Percentiles rank a stretch among this genome's conserved stretches.
phyloP scores from a whole-genome alignment of 352 stramenopile genomes.

The Thraustotheca clavata region DNA sequence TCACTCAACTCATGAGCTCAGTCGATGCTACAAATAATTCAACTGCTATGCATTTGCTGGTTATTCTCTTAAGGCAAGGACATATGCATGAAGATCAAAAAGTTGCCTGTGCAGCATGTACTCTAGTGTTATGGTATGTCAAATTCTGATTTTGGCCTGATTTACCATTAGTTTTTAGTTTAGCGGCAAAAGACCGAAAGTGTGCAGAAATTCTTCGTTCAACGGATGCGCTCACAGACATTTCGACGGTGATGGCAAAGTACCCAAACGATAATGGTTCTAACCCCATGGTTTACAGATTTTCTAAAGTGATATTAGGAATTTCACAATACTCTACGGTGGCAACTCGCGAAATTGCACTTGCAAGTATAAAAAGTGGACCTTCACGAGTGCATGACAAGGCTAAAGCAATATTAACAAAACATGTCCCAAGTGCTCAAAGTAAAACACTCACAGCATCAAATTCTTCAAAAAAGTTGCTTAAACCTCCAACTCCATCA shows the following conservation, averaged over 20 bases:
- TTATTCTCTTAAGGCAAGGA: slow-evolving; percentile 63
- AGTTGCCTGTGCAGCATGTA: slow-evolving; percentile 59
- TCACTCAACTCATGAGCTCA: slow-evolving; percentile 43
- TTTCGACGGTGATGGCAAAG: slow-evolving; percentile 68
- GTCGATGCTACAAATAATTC: slow-evolving; percentile 31
- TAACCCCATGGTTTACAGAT: not conserved
- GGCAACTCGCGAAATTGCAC: slow-evolving; percentile 14
- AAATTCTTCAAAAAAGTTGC: not conserved
- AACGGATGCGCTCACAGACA: slow-evolving; percentile 51
- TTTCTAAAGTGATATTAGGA: not conserved
- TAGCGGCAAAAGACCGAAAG: slow-evolving; percentile 44
- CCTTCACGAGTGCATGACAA: slow-evolving; percentile 14
- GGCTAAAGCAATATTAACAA: slow-evolving; percentile 1
- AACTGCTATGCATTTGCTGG: slow-evolving; percentile 50
- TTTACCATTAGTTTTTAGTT: slow-evolving; percentile 22
- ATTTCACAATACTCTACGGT: slow-evolving; percentile 8
- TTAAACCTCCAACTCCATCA: not conserved
- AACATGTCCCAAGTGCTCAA: not conserved
- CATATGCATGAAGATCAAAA: slow-evolving; percentile 76
- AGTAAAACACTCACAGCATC: not conserved
- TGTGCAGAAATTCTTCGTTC: slow-evolving; percentile 41
- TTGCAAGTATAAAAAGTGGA: slow-evolving; percentile 5
- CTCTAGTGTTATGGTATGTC: slow-evolving; percentile 59
- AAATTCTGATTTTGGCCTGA: not conserved
- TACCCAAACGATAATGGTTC: slow-evolving; percentile 41